A percentile compares a stretch with the other conserved stretches of the same genome.
phyloP scores from a whole-genome alignment of 305 asterid species.

The Salvia sclarea region DNA sequence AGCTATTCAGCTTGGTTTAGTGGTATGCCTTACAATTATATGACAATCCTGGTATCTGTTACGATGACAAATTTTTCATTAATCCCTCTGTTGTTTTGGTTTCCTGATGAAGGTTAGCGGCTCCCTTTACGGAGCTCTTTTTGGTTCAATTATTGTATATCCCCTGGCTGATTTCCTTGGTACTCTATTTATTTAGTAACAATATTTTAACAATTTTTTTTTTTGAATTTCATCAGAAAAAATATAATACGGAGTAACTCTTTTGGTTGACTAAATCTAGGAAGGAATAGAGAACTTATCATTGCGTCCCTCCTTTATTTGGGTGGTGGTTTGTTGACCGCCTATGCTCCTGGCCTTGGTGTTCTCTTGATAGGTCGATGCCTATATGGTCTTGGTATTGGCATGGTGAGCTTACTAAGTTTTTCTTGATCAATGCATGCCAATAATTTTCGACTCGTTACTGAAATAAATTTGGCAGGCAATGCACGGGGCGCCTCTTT shows the following conservation, averaged over 20 bases:
- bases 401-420: slow-evolving; percentile 59
- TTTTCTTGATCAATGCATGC: slow-evolving; percentile 20
- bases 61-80: slow-evolving; percentile 8
- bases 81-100: slow-evolving; percentile 28
- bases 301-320: slow-evolving; percentile 69
- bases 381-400: slow-evolving; percentile 91
- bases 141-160: slow-evolving; percentile 79
- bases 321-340: slow-evolving; percentile 74
- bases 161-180: slow-evolving; percentile 95
- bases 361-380: slow-evolving; percentile 78
- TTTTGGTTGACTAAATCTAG: slow-evolving; percentile 45
- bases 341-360: slow-evolving; percentile 81
- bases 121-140: slow-evolving; percentile 97
- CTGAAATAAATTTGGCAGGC: slow-evolving; percentile 58
- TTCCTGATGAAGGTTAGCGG: slow-evolving; percentile 75
- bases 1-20: slow-evolving; percentile 91
- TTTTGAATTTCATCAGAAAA: slow-evolving; percentile 5
- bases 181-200: slow-evolving; percentile 36
- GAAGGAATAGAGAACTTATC: slow-evolving; percentile 90
- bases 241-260: neutral
- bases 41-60: slow-evolving; percentile 16
- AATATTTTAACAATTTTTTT: slow-evolving; percentile 1
- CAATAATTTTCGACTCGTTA: slow-evolving; percentile 23
- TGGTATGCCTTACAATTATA: slow-evolving; percentile 55
- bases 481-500: slow-evolving; percentile 99